Evolutionary conservation across 495 filamentous ascomycete genomes (phyloP), one percentile per base, ranked within the genome.

Genomic region (Cladorrhinum samala): DNA sequence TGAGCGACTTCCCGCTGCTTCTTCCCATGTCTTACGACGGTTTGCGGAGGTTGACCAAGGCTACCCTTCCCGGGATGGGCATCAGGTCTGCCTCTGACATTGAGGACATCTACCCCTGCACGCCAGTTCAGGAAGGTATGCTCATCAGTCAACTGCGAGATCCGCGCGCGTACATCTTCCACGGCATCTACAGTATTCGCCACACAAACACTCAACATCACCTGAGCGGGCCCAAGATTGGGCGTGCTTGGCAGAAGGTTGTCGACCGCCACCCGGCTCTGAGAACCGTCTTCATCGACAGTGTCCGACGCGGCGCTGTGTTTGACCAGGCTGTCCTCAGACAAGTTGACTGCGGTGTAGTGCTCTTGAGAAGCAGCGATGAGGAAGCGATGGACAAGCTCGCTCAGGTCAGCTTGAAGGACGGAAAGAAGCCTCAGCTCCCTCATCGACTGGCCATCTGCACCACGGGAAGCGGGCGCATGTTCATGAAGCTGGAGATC

Each of bases 91-190:
- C 57, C 0, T 55, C 57, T 0, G 25, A 65, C 6, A 59, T 72
- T 23, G 66, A 65, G 39, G 68, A 72, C 30, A 63, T 63, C 17
- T 72, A 63, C 42, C 68, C 66, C 4, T 87, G 83, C 68, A 85
- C 80, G 16, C 75, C 84, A 9, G 68, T 87, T 0, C 86, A 89
- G 66, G 84, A 85, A 56, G 84, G 83, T 2, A 65, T 65, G 24
- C 48, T 65, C 18, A 59, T 62, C 43, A 56, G 56, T 18, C 60
- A 62, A 25, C 53, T 62, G 11, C 59, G 59, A 25, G 47, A 62
- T 25, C 46, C 52, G 23, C 45, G 42, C 2, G 59, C 59, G 33
- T 62, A 58, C 41, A 46, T 56, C 23, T 57, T 59, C 56, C 62
- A 58, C 45, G 56, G 46, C 30, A 42, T 64, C 36, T 64, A 64